Conservation (phyloP, 2,329 filamentous ascomycete genomes). For the Dactylellina leptospora region DNA sequence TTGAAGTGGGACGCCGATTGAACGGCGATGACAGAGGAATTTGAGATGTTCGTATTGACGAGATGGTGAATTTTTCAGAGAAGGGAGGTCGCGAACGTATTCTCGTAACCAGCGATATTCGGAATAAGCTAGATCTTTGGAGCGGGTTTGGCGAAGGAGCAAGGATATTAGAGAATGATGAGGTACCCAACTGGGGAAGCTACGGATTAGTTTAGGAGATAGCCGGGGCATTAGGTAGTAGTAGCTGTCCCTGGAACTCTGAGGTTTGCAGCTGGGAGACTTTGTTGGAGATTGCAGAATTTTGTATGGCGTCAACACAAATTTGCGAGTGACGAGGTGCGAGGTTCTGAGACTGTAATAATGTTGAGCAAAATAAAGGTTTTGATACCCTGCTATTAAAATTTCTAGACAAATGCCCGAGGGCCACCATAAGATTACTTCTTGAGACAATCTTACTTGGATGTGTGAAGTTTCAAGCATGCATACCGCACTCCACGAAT, state of each 20-base stretch:
- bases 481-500: neutral
- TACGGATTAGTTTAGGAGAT: neutral
- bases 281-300: neutral
- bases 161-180: conserved; percentile 33
- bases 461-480: neutral
- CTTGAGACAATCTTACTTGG: too few relatives aligned
- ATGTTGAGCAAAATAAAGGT: too few relatives aligned
- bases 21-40: conserved; percentile 66
- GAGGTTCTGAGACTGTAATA: too few relatives aligned
- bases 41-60: conserved; percentile 21
- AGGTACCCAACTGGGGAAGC: neutral
- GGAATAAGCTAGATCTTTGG: conserved; percentile 39
- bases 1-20: conserved; percentile 78
- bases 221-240: conserved; percentile 22
- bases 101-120: conserved; percentile 54
- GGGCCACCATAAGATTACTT: too few relatives aligned
- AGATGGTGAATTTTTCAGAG: conserved; percentile 5
- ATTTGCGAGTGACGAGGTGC: too few relatives aligned
- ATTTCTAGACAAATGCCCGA: too few relatives aligned
- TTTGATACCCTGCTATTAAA: too few relatives aligned
- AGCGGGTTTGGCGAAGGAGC: conserved; percentile 53
- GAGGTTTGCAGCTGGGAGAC: neutral
- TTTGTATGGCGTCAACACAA: conserved; percentile 10
- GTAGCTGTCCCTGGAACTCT: too few relatives aligned
- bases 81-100: conserved; percentile 1